phyloP scores from a whole-genome alignment of 2,329 filamentous ascomycete species.

The Beauveria varroae region DNA sequence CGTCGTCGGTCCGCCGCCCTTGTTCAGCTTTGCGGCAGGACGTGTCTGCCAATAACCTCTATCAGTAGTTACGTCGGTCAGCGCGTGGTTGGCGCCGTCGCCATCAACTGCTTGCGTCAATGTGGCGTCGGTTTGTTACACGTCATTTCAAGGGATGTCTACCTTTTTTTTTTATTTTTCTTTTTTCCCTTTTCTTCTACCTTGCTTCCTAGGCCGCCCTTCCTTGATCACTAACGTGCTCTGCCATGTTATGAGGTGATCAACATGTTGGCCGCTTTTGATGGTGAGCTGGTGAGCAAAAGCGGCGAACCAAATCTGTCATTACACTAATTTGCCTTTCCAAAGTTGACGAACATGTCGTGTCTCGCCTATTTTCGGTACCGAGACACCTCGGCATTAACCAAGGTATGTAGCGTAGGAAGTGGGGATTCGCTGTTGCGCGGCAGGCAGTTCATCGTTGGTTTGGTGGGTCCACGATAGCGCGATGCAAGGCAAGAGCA shows the following conservation, averaged over 20 bases:
- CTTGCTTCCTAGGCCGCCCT: not conserved
- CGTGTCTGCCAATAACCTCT: constrained; percentile 18
- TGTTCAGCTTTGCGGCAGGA: constrained; percentile 17
- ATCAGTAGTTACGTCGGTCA: constrained; percentile 37
- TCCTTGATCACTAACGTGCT: not conserved
- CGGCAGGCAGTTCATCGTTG: too few species aligned
- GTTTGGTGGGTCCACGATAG: too few species aligned
- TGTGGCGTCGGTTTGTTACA: constrained; percentile 1
- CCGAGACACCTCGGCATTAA: too few species aligned
- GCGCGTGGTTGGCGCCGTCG: constrained; percentile 50
- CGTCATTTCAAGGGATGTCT: not conserved
- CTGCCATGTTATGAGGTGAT: not conserved
- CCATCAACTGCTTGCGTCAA: constrained; percentile 38
- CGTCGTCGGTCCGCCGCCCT: not conserved
- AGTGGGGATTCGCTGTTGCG: too few species aligned
- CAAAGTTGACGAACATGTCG: not conserved
- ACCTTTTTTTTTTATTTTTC: not conserved
- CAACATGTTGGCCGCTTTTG: not conserved
- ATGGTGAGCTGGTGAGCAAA: too few species aligned
- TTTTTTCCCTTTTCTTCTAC: not conserved
- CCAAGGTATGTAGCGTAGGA: too few species aligned
- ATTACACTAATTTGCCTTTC: too few species aligned
- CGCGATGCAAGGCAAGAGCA: too few species aligned
- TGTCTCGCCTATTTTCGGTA: not conserved
- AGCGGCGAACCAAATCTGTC: too few species aligned